Percentiles rank a stretch among this genome's conserved stretches.
Evolutionary conservation across 179 eudicot species (phyloP).

Genomic region (Carnegiea gigantea): DNA sequence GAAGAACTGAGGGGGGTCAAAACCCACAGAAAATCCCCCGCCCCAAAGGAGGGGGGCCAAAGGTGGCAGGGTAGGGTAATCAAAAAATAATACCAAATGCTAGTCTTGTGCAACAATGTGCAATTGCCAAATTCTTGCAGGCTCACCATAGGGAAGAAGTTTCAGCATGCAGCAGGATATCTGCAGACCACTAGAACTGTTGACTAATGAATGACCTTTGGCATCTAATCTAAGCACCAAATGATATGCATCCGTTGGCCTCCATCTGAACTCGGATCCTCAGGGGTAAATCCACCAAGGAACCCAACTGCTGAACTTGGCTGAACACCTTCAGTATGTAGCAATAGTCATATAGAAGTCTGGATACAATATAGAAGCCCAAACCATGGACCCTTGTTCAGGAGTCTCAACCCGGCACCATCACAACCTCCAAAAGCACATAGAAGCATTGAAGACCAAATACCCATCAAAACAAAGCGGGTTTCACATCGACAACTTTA

Average conservation of each 20-base stretch:
- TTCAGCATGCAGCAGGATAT: background rate
- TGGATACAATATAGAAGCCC: background rate
- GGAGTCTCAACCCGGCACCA: background rate
- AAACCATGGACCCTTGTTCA: background rate
- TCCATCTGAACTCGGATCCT: background rate
- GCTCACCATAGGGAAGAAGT: constrained; percentile 1
- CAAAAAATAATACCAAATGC: background rate
- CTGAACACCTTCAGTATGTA: background rate
- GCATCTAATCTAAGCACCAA: constrained; percentile 1
- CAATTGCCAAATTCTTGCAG: background rate
- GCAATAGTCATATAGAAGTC: background rate
- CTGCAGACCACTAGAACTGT: too few relatives aligned
- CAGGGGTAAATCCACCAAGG: too few relatives aligned
- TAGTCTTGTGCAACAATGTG: background rate
- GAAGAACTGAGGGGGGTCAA: too few relatives aligned
- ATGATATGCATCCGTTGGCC: background rate
- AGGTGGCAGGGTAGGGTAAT: background rate
- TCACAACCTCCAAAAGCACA: constrained; percentile 8
- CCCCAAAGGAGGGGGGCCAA: too few relatives aligned
- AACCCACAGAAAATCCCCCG: too few relatives aligned
- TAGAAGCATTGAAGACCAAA: constrained; percentile 10
- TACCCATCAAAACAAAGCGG: background rate
- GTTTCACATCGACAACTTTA: background rate
- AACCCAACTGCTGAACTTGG: constrained; percentile 2
- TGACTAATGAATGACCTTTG: background rate